These are phyloP conservation scores for Cucurbita ficifolia DNA, from an alignment of 306 rosid species.

Conservation along the genomic window DNA sequence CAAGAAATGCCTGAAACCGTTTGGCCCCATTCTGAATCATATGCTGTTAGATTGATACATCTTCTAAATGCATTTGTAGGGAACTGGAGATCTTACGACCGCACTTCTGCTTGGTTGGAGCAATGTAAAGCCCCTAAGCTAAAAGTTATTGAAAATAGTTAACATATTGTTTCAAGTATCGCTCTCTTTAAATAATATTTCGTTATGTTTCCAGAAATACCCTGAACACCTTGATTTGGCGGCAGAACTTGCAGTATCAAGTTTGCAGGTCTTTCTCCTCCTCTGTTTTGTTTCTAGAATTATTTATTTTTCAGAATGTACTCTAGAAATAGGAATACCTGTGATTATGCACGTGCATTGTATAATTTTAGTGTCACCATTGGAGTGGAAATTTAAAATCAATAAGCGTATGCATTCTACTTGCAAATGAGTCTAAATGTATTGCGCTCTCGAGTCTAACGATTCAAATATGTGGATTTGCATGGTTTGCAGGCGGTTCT, in stretches of 20 bases:
- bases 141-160: slow-evolving; percentile 1
- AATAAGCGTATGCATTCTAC: background rate
- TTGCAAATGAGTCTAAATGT: background rate
- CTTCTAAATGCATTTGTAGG: slow-evolving; percentile 29
- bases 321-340: background rate
- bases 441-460: background rate
- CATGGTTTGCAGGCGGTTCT: slow-evolving; percentile 39
- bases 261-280: slow-evolving; percentile 51
- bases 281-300: background rate
- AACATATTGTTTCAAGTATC: slow-evolving; percentile 1
- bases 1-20: background rate
- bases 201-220: slow-evolving; percentile 42
- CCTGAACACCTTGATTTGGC: slow-evolving; percentile 51
- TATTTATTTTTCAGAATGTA: background rate
- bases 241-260: slow-evolving; percentile 78
- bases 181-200: background rate
- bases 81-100: slow-evolving; percentile 84
- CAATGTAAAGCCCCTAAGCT: slow-evolving; percentile 44
- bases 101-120: slow-evolving; percentile 93
- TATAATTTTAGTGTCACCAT: background rate
- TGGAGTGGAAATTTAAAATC: background rate
- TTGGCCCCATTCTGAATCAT: background rate
- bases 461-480: background rate
- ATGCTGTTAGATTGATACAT: background rate
- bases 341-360: background rate